These are phyloP conservation scores for Didymella pomorum DNA, from an alignment of 2,329 filamentous ascomycete species.

Conservation along the genomic window DNA sequence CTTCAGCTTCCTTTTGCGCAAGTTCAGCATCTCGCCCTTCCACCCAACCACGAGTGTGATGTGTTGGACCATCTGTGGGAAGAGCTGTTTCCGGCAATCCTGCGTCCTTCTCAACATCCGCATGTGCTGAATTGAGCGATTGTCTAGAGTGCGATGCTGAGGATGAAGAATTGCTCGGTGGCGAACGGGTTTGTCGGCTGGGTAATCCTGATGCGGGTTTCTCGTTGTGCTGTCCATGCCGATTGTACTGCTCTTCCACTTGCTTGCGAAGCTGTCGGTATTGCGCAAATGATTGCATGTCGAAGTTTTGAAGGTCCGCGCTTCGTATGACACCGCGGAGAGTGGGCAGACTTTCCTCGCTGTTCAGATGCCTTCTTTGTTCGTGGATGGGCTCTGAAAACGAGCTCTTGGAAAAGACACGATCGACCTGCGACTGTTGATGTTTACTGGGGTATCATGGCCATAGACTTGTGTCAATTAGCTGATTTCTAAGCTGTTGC, in stretches of 20 bases:
- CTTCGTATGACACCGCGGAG: background rate
- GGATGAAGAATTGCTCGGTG: background rate
- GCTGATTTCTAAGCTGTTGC: constrained; percentile 11
- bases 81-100: background rate
- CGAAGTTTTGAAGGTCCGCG: background rate
- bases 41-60: background rate
- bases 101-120: constrained; percentile 1
- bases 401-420: background rate
- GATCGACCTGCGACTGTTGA: background rate
- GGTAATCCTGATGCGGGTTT: constrained; percentile 1
- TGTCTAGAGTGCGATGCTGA: constrained; percentile 1
- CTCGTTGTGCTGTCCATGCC: constrained; percentile 12
- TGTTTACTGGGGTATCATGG: background rate
- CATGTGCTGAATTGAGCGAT: background rate
- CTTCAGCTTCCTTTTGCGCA: constrained; percentile 5
- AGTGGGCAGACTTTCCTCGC: background rate
- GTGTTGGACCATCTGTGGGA: background rate
- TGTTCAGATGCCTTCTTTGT: background rate
- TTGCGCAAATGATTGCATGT: constrained; percentile 41
- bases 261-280: constrained; percentile 31
- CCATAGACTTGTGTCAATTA: background rate
- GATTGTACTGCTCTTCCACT: constrained; percentile 20
- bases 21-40: constrained; percentile 4
- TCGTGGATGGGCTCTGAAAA: background rate
- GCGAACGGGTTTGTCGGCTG: background rate